A percentile compares a stretch with the other conserved stretches of the same genome.
Evolutionary conservation across 371 early-diverging fungal species (phyloP).

Genomic region (Basidiobolus meristosporus): DNA sequence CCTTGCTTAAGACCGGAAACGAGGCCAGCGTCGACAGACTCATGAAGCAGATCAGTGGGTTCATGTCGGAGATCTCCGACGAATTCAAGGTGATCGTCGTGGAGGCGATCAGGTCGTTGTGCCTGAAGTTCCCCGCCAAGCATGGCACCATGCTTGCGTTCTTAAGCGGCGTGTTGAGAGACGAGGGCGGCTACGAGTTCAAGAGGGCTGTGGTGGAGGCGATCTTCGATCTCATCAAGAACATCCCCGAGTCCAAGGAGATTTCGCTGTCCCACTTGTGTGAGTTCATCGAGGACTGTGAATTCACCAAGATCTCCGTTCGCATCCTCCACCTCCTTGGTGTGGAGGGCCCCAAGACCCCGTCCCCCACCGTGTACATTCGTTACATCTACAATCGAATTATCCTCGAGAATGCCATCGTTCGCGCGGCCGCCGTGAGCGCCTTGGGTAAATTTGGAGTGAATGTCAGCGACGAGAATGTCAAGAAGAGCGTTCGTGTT

Average conservation of each 20-base stretch:
- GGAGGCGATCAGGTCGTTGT: slow-evolving; percentile 87
- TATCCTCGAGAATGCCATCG: slow-evolving; percentile 89
- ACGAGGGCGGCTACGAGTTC: slow-evolving; percentile 94
- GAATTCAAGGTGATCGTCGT: slow-evolving; percentile 97
- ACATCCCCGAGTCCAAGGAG: slow-evolving; percentile 79
- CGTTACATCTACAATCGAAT: slow-evolving; percentile 97
- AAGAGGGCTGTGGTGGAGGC: slow-evolving; percentile 93
- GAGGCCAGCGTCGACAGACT: slow-evolving; percentile 92
- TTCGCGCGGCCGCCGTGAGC: slow-evolving; percentile 93
- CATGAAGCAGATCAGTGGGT: slow-evolving; percentile 93
- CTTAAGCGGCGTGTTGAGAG: slow-evolving; percentile 78
- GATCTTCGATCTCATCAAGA: slow-evolving; percentile 85
- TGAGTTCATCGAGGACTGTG: slow-evolving; percentile 99
- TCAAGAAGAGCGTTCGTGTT: slow-evolving; percentile 63
- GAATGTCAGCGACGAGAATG: slow-evolving; percentile 45
- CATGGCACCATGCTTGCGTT: slow-evolving; percentile 84
- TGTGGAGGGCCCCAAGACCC: slow-evolving; percentile 80
- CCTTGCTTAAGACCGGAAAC: slow-evolving; percentile 94
- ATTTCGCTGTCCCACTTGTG: slow-evolving; percentile 83
- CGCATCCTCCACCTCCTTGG: slow-evolving; percentile 88
- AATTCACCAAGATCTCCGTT: slow-evolving; percentile 90
- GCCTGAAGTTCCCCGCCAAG: slow-evolving; percentile 92
- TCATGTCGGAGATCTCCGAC: slow-evolving; percentile 94
- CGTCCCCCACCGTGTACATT: slow-evolving; percentile 84
- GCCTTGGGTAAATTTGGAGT: slow-evolving; percentile 89